Percentiles rank a stretch among this genome's conserved stretches.
Conservation (phyloP, 2,329 filamentous ascomycete genomes). For the Fusarium sp. region DNA sequence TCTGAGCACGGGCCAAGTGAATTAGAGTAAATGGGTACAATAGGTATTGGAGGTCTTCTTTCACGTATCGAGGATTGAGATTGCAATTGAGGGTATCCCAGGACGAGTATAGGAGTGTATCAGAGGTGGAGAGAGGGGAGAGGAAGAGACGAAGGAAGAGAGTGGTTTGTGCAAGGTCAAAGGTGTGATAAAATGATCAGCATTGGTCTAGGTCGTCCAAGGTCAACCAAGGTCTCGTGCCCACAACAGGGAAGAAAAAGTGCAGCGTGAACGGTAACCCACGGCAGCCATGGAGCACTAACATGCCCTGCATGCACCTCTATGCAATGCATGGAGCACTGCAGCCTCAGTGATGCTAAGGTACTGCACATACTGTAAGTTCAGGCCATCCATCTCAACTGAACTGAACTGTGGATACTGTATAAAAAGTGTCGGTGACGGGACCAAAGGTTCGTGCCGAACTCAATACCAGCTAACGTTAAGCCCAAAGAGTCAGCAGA, state of each 20-base stretch:
- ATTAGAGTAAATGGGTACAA: neutral
- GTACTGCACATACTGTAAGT: neutral
- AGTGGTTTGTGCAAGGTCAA: neutral
- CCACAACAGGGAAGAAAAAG: slow-evolving; percentile 8
- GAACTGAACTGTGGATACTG: neutral
- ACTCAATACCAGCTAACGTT: neutral
- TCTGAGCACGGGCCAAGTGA: slow-evolving; percentile 1
- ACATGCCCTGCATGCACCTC: neutral
- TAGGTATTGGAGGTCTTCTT: neutral
- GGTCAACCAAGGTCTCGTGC: slow-evolving; percentile 28
- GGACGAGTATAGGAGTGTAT: neutral
- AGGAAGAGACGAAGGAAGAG: neutral
- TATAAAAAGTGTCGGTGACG: slow-evolving; percentile 1
- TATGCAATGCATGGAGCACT: neutral
- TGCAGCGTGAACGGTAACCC: neutral
- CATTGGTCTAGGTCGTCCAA: slow-evolving; percentile 28
- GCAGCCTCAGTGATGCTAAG: neutral
- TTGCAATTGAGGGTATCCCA: neutral
- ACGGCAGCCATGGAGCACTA: neutral
- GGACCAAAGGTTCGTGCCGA: slow-evolving; percentile 5
- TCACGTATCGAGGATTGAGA: neutral
- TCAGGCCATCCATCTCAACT: neutral
- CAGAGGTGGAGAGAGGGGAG: neutral
- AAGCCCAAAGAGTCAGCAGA: neutral
- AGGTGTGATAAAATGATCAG: slow-evolving; percentile 26